These are phyloP conservation scores for Dryas drummondii DNA, from an alignment of 306 rosid genomes.

Conservation along the genomic window DNA sequence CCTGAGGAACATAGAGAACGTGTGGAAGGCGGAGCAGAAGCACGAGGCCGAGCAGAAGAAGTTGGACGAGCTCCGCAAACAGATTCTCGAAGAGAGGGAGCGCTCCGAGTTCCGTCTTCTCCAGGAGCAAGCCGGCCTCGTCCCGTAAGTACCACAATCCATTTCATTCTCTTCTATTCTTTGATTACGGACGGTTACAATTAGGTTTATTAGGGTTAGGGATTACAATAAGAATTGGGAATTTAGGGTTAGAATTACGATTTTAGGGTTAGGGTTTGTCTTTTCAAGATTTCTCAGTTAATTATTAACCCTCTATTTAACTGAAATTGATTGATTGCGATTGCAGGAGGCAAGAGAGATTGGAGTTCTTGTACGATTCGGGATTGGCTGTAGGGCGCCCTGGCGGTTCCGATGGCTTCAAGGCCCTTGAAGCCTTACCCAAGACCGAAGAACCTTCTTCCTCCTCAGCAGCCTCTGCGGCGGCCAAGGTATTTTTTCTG, in stretches of 20 bases:
- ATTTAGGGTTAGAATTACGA: too few species aligned
- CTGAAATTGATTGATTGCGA: neutral
- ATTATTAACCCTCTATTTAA: neutral
- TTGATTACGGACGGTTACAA: too few species aligned
- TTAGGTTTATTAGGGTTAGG: too few species aligned
- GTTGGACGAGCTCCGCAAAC: conserved; percentile 89
- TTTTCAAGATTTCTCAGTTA: too few species aligned
- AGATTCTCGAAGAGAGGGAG: conserved; percentile 83
- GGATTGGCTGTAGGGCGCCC: conserved; percentile 80
- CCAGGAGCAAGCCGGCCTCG: conserved; percentile 93
- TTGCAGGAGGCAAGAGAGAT: conserved; percentile 79
- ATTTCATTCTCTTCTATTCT: too few species aligned
- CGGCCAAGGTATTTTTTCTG: conserved; percentile 40
- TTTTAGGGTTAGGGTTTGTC: conserved; percentile 23
- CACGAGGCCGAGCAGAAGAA: conserved; percentile 84
- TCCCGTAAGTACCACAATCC: conserved; percentile 52
- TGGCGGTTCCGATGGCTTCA: conserved; percentile 65
- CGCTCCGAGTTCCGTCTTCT: conserved; percentile 87
- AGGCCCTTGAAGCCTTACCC: conserved; percentile 66
- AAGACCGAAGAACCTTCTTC: conserved; percentile 48
- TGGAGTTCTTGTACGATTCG: conserved; percentile 88
- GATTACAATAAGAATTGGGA: too few species aligned
- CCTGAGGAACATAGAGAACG: conserved; percentile 86
- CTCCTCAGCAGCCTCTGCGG: conserved; percentile 40
- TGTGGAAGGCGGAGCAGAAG: conserved; percentile 98